A percentile compares a stretch with the other conserved stretches of the same genome.
Conservation (phyloP, 768 basidiomycete species). For the Sporobolomyces phaffii region DNA sequence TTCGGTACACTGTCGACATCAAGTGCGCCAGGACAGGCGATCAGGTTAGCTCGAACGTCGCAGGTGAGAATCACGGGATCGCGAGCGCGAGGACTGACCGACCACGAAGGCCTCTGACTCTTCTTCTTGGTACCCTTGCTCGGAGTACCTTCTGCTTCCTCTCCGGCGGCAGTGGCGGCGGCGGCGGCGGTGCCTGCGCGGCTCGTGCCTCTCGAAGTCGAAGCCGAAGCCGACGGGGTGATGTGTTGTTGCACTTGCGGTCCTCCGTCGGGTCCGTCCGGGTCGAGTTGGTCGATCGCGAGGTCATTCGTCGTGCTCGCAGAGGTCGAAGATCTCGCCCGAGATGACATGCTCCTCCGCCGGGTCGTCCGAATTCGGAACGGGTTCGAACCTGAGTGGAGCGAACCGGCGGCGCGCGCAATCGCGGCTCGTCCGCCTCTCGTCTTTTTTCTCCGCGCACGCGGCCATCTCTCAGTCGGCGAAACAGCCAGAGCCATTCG, state of each 20-base stretch:
- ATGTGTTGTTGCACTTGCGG: too few relatives aligned
- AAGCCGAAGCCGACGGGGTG: too few relatives aligned
- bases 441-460: too few relatives aligned
- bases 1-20: conserved; percentile 15
- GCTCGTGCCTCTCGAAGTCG: background rate
- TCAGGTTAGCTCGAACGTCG: too few relatives aligned
- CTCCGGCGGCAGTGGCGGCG: background rate
- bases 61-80: too few relatives aligned
- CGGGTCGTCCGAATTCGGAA: background rate
- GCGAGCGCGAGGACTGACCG: conserved; percentile 7
- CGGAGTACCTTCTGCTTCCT: background rate
- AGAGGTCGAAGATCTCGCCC: background rate
- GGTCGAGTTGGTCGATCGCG: background rate
- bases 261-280: background rate
- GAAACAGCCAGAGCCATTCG: too few relatives aligned
- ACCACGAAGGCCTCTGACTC: conserved; percentile 24
- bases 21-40: background rate
- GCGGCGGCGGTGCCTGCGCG: background rate
- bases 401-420: too few relatives aligned
- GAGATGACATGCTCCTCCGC: background rate
- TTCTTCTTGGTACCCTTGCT: conserved; percentile 11
- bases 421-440: too few relatives aligned
- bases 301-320: background rate
- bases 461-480: too few relatives aligned
- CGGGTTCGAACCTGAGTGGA: background rate